A percentile compares a stretch with the other conserved stretches of the same genome.
These are phyloP conservation scores for Eucalyptus caleyi DNA, from an alignment of 345 rosid genomes.

Conservation along the genomic window DNA sequence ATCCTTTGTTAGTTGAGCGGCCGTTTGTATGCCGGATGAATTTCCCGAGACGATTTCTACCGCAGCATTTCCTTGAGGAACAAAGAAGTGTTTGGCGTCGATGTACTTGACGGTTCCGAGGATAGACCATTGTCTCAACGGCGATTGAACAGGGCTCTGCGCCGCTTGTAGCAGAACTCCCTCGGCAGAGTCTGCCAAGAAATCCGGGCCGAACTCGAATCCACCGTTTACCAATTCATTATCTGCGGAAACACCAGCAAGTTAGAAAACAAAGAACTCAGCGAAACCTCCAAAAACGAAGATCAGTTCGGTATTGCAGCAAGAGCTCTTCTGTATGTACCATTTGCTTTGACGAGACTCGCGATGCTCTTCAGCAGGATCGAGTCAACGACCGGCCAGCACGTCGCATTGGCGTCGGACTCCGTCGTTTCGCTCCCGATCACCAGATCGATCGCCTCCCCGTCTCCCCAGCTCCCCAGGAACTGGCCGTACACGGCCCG, in stretches of 20 bases:
- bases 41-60: constrained; percentile 30
- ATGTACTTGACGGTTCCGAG: constrained; percentile 43
- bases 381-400: constrained; percentile 49
- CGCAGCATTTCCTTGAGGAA: constrained; percentile 53
- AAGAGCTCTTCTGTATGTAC: neutral
- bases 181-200: constrained; percentile 24
- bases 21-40: constrained; percentile 32
- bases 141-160: constrained; percentile 28
- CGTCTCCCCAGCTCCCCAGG: constrained; percentile 34
- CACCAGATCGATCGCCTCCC: constrained; percentile 23
- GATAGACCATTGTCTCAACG: constrained; percentile 35
- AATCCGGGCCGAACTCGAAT: constrained; percentile 49
- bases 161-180: constrained; percentile 37
- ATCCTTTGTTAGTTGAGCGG: constrained; percentile 14
- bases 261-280: neutral
- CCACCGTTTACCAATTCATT: constrained; percentile 42
- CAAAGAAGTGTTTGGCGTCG: constrained; percentile 33
- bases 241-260: neutral
- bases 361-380: constrained; percentile 19
- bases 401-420: constrained; percentile 24
- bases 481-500: constrained; percentile 38
- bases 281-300: neutral
- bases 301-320: neutral
- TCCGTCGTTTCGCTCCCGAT: constrained; percentile 22
- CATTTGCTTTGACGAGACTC: constrained; percentile 13